phyloP scores from a whole-genome alignment of 257 asterid genomes.

The Forsythia viridissima region DNA sequence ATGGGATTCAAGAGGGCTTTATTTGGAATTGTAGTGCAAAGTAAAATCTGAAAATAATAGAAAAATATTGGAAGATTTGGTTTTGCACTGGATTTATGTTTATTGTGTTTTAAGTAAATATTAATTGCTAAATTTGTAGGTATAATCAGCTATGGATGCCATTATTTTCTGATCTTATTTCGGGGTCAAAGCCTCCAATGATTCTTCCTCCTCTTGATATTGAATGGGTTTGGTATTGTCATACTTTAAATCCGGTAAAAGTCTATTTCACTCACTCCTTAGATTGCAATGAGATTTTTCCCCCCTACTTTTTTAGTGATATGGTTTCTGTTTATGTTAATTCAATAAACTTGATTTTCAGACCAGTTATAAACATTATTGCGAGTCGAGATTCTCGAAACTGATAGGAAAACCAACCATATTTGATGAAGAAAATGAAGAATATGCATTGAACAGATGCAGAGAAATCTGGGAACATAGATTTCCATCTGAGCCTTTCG shows the following conservation, averaged over 20 bases:
- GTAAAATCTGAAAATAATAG: neutral
- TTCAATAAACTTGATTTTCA: slow-evolving; percentile 26
- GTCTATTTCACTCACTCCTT: neutral
- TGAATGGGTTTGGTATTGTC: slow-evolving; percentile 97
- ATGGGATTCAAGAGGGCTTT: neutral
- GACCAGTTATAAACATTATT: slow-evolving; percentile 69
- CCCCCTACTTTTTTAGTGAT: neutral
- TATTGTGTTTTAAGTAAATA: neutral
- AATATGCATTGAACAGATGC: slow-evolving; percentile 80
- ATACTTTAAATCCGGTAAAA: slow-evolving; percentile 70
- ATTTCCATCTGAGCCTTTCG: slow-evolving; percentile 76
- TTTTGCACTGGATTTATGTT: neutral
- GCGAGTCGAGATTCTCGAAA: slow-evolving; percentile 76
- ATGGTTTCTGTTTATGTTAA: neutral
- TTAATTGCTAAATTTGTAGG: slow-evolving; percentile 34
- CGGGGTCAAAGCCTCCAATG: slow-evolving; percentile 65
- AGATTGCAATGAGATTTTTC: neutral
- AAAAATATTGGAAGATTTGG: neutral
- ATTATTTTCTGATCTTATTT: slow-evolving; percentile 61
- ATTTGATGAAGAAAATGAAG: slow-evolving; percentile 80
- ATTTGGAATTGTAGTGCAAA: neutral
- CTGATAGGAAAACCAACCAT: slow-evolving; percentile 70
- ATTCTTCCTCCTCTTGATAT: slow-evolving; percentile 91
- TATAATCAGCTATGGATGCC: slow-evolving; percentile 98
- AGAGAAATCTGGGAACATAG: slow-evolving; percentile 65